phyloP scores from a whole-genome alignment of 192 early-diverging fungal genomes.

The Mortierella alpina region DNA sequence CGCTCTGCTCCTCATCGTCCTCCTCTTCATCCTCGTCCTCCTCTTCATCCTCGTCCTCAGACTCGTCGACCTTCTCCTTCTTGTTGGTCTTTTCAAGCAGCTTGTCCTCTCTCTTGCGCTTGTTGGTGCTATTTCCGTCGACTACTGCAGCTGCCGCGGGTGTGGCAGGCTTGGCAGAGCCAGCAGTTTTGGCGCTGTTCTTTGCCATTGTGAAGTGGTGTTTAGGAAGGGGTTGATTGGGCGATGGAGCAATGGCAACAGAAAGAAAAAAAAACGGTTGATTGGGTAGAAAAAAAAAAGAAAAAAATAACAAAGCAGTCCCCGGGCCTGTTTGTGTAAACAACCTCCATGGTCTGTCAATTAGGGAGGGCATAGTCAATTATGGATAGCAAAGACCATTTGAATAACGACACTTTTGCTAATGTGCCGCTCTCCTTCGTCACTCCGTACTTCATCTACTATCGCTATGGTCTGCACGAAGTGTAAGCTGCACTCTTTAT shows the following conservation, averaged over 20 bases:
- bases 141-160: slow-evolving; percentile 22
- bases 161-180: slow-evolving; percentile 27
- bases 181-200: slow-evolving; percentile 40
- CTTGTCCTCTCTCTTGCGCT: slow-evolving; percentile 53
- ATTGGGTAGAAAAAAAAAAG: slow-evolving; percentile 11
- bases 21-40: slow-evolving; percentile 9
- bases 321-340: slow-evolving; percentile 6
- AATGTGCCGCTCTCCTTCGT: neutral
- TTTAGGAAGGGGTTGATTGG: neutral
- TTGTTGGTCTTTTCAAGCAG: slow-evolving; percentile 46
- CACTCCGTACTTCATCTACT: neutral
- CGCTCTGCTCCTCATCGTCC: slow-evolving; percentile 12
- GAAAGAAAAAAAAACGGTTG: slow-evolving; percentile 2
- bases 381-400: slow-evolving; percentile 2
- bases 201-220: slow-evolving; percentile 36
- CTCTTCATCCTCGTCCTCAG: slow-evolving; percentile 29
- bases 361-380: slow-evolving; percentile 12
- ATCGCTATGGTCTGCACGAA: slow-evolving; percentile 62
- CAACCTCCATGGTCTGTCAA: neutral
- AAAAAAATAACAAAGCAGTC: slow-evolving; percentile 35
- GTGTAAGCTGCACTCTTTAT: slow-evolving; percentile 34
- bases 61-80: slow-evolving; percentile 43
- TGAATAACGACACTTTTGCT: neutral
- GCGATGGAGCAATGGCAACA: neutral
- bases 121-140: slow-evolving; percentile 37